Base-by-base conservation (phyloP, 2,329 filamentous ascomycete species). In the Teratosphaeria epicoccoides region DNA sequence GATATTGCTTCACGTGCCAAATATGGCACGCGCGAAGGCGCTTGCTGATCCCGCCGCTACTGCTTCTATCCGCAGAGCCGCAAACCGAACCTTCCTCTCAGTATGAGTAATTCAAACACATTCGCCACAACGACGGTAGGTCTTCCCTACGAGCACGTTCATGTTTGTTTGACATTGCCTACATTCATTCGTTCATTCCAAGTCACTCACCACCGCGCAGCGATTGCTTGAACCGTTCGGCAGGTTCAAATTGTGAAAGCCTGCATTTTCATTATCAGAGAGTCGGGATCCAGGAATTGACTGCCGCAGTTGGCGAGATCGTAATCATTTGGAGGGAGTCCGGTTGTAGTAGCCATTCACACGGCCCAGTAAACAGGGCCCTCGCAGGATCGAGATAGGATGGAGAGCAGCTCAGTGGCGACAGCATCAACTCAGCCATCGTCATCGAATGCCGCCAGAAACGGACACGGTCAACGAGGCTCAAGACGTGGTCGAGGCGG, bases 401-500 rank as follows among this genome's bases (percentile, higher is more conserved):
- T 29, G 47, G n/a, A 49, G 11, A 26, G 6, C 49, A 33, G 29
- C 45, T 24, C 43, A n/a, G 25, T 12, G 20, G n/a, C 33, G 10
- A 40, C 33, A 20, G 33, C 33, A 17, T 40, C 33, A 20, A 17
- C 17, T 6, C 33, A 40, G n/a, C 20, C 33, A 6, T 40, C n/a
- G 33, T 17, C 33, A 17, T 29, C 49, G 24, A 45, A 46, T 24
- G 44, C n/a, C 20, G 46, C 44, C 24, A 43, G 10, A 51, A 53
- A 43, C 53, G n/a, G 7, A 40, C 14, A 14, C 9, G 14, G 56
- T n/a, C 52, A 54, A 9, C 46, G 55, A 54, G 53, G 61, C 47
- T 52, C 59, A 17, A 55, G 62, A 50, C 54, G 65, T 49, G 63
- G 62, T 12, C 54, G 64, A 51, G 63, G 62, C 22, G 57, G 55